Percentiles rank a stretch among this genome's conserved stretches.
phyloP scores from a whole-genome alignment of 2,329 filamentous ascomycete genomes.

The Fusarium palustre region DNA sequence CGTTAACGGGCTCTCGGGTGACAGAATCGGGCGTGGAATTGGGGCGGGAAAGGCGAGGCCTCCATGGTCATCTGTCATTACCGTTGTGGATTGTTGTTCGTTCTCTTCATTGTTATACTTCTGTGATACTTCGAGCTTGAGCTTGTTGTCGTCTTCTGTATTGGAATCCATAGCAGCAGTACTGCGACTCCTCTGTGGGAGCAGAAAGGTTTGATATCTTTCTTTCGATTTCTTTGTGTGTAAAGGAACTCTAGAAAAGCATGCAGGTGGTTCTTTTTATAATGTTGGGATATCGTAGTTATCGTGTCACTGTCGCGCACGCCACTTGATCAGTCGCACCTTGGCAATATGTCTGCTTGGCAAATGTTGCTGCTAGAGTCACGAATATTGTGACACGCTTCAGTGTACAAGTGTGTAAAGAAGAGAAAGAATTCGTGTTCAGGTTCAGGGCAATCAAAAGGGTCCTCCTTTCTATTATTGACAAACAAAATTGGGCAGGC shows the following conservation, averaged over 20 bases:
- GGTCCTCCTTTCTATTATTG: neutral
- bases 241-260: neutral
- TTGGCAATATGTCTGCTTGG: constrained; percentile 3
- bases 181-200: neutral
- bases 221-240: neutral
- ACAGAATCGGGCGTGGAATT: constrained; percentile 25
- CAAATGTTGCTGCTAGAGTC: constrained; percentile 8
- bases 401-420: neutral
- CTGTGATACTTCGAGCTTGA: constrained; percentile 27
- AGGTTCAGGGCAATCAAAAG: neutral
- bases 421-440: neutral
- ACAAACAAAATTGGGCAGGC: constrained; percentile 4
- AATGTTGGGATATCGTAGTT: constrained; percentile 2
- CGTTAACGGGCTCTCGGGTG: constrained; percentile 29
- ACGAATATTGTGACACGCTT: constrained; percentile 3
- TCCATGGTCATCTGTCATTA: constrained; percentile 29
- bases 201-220: neutral
- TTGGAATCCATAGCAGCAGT: constrained; percentile 20
- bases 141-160: constrained; percentile 16
- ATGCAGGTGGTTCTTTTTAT: neutral
- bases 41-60: constrained; percentile 27
- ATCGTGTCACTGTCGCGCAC: constrained; percentile 10
- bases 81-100: constrained; percentile 11
- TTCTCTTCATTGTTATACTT: constrained; percentile 13
- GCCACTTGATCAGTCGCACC: constrained; percentile 4